Base-by-base conservation (phyloP, 768 basidiomycete genomes). In the Lactarius evosmus region DNA sequence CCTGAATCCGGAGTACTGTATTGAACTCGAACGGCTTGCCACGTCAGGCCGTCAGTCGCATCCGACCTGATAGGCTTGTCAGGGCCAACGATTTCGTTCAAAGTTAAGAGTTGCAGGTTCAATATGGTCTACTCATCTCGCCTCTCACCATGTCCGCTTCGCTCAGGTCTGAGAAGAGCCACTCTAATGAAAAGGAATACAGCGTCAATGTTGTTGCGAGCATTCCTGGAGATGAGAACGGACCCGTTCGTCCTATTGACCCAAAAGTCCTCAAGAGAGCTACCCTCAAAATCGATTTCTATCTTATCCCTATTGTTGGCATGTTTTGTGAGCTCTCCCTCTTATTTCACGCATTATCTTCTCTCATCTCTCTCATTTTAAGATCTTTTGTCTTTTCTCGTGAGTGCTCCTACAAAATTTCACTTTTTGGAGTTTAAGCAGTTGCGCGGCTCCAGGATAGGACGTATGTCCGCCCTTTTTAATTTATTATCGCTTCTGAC, bases 331-430 rank as follows among this genome's bases (percentile, higher is more conserved):
- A 56, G 61, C 40, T 22, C 33, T 34, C 44, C 16, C 22, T 29
- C 27, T 51, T 30, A 8, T 51, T 25, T 17, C 4, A n/a, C 46
- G 5, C 38, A 3, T 40, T 17, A 1, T 5, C 9, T 14, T 33
- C 12, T 30, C 19, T 32, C 30, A 40, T 19, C 9, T 27, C 19
- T 32, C 32, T 17, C 17, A 4, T 38, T 44, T 11, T 7, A 27
- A 62, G 61, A 50, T 41, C 40, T 63, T 11, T 58, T 63, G 56
- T 63, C 62, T 7, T 63, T 63, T 30, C 16, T 63, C 8, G 62
- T 63, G n/a, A 7, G 62, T 53, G 9, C 5, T 40, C 50, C 25
- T 30, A 7, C 36, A 11, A 16, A 19, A 1, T 4, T 5, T 0
- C 40, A 19, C 40, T 1, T 40, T 1, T 40, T 17, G 19, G 7